phyloP scores from a whole-genome alignment of 495 filamentous ascomycete genomes.

The Aspergillus kassunensis region DNA sequence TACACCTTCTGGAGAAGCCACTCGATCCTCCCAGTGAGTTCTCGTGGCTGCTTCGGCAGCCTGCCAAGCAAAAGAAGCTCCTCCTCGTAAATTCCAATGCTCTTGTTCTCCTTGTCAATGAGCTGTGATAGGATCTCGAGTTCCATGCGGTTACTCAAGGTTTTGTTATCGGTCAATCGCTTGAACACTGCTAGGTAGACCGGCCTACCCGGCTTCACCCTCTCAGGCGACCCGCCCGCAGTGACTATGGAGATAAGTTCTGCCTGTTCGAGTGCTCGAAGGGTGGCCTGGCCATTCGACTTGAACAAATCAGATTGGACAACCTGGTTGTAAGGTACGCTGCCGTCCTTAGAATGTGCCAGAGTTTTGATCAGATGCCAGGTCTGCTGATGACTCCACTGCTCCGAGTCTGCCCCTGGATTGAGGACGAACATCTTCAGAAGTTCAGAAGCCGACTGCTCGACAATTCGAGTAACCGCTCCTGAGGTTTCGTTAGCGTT shows the following conservation, averaged over 20 bases:
- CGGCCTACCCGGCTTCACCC: conserved; percentile 76
- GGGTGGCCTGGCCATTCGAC: conserved; percentile 58
- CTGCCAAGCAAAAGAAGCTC: conserved; percentile 67
- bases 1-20: conserved; percentile 73
- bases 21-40: conserved; percentile 55
- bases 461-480: conserved; percentile 86
- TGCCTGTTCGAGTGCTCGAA: conserved; percentile 78
- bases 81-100: conserved; percentile 71
- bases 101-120: conserved; percentile 66
- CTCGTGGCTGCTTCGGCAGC: conserved; percentile 58
- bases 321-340: conserved; percentile 76
- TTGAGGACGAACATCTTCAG: conserved; percentile 85
- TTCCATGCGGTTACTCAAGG: conserved; percentile 71
- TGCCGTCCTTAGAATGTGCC: conserved; percentile 47
- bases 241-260: conserved; percentile 82
- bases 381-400: conserved; percentile 80
- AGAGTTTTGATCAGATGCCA: conserved; percentile 83
- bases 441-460: conserved; percentile 83
- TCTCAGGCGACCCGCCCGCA: conserved; percentile 67
- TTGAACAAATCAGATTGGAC: conserved; percentile 72
- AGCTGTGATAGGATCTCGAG: conserved; percentile 62
- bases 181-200: conserved; percentile 83
- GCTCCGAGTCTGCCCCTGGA: conserved; percentile 32
- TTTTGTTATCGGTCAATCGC: conserved; percentile 63
- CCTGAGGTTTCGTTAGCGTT: conserved; percentile 35